Evolutionary conservation across 768 basidiomycete genomes (phyloP).

Genomic region (Suillus subalutaceus): DNA sequence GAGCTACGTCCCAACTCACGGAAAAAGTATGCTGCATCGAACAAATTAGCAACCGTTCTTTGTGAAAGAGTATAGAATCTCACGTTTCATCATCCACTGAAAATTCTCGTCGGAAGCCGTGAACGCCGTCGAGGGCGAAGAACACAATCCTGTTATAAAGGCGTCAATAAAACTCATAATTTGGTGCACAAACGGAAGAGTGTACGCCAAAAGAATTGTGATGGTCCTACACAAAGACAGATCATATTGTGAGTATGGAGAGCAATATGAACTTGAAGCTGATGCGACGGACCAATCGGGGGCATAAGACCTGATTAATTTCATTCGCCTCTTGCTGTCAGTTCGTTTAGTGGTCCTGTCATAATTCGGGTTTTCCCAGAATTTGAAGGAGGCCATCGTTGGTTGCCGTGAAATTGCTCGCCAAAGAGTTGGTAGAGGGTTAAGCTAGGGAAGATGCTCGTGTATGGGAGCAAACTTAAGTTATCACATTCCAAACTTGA

Average conservation of each 20-base stretch:
- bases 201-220: constrained; percentile 69
- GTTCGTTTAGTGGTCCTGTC: constrained; percentile 20
- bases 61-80: constrained; percentile 26
- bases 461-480: constrained; percentile 1
- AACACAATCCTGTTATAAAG: constrained; percentile 52
- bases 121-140: constrained; percentile 62
- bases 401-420: constrained; percentile 10
- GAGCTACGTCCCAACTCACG: constrained; percentile 19
- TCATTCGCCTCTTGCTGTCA: constrained; percentile 33
- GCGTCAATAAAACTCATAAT: background rate
- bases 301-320: constrained; percentile 63
- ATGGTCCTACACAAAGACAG: constrained; percentile 52
- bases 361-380: constrained; percentile 3
- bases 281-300: constrained; percentile 69
- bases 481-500: background rate
- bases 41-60: constrained; percentile 22
- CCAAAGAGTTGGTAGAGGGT: constrained; percentile 19
- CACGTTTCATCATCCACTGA: constrained; percentile 79
- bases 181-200: background rate
- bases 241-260: constrained; percentile 4
- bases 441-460: background rate
- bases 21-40: constrained; percentile 24
- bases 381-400: constrained; percentile 1
- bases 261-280: background rate
- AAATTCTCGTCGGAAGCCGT: constrained; percentile 78